A percentile compares a stretch with the other conserved stretches of the same genome.
phyloP scores from a whole-genome alignment of 768 basidiomycete genomes.

The Amanita jacksonii region DNA sequence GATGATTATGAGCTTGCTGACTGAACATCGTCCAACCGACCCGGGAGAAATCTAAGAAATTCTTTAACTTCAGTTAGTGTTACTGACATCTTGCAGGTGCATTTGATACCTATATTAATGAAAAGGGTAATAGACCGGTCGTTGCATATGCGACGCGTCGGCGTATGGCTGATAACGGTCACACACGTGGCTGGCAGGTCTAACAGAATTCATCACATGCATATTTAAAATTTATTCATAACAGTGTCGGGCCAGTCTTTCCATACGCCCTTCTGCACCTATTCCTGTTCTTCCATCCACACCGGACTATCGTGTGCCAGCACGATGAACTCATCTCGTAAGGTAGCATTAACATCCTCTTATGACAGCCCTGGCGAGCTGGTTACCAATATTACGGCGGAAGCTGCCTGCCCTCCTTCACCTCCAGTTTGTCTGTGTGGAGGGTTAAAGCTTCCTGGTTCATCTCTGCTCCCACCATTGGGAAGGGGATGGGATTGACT shows the following conservation, averaged over 20 bases:
- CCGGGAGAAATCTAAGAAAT: neutral
- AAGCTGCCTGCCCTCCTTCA: neutral
- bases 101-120: neutral
- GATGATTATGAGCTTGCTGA: conserved; percentile 11
- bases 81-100: neutral
- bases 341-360: conserved; percentile 11
- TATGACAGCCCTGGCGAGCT: conserved; percentile 8
- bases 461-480: conserved; percentile 2
- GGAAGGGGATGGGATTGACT: neutral
- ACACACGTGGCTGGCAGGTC: no score
- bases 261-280: no score
- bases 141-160: no score
- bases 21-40: conserved; percentile 5
- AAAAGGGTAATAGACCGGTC: no score
- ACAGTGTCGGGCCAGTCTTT: no score
- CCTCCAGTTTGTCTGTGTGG: conserved; percentile 2
- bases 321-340: conserved; percentile 12
- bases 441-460: conserved; percentile 2
- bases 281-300: conserved; percentile 13
- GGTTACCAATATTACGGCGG: neutral
- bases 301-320: conserved; percentile 7
- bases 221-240: no score
- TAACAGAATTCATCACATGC: no score
- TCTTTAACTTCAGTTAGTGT: neutral
- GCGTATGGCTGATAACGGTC: conserved; percentile 1